These are phyloP conservation scores for Taphrina communis DNA, from an alignment of 1,139 yeast genomes.

Conservation along the genomic window DNA sequence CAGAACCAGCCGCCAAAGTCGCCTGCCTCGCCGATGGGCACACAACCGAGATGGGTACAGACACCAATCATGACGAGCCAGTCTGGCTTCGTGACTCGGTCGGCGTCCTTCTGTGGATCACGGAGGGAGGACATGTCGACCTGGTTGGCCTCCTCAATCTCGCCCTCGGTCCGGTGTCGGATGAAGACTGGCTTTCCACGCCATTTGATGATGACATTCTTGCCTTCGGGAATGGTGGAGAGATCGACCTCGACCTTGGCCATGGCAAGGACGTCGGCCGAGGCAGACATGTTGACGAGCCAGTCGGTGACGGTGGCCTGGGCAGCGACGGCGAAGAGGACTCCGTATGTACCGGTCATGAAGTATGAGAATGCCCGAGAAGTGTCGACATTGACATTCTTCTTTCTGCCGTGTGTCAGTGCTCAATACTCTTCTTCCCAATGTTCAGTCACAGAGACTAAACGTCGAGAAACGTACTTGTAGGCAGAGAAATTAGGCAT, in stretches of 20 bases:
- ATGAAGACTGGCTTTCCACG: constrained; percentile 99
- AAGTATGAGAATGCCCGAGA: constrained; percentile 91
- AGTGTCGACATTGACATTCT: constrained; percentile 54
- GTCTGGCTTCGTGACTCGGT: constrained; percentile 95
- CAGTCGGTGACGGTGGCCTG: constrained; percentile 90
- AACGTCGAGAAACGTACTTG: constrained; percentile 19
- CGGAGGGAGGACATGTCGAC: constrained; percentile 78
- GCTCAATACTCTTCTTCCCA: too few relatives aligned
- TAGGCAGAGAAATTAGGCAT: constrained; percentile 44
- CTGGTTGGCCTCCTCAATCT: constrained; percentile 90
- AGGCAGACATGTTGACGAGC: constrained; percentile 91
- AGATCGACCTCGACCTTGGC: constrained; percentile 98
- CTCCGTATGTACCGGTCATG: constrained; percentile 97
- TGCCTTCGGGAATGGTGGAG: constrained; percentile 94
- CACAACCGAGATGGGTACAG: constrained; percentile 97
- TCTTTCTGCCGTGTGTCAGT: constrained; percentile 18
- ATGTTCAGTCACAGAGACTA: too few relatives aligned
- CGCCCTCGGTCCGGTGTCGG: constrained; percentile 95
- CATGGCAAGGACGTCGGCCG: constrained; percentile 98
- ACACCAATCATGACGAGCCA: constrained; percentile 99
- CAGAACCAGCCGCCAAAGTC: constrained; percentile 99
- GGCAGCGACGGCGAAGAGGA: constrained; percentile 94
- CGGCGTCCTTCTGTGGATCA: constrained; percentile 92
- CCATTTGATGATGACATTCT: constrained; percentile 98
- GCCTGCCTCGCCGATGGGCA: constrained; percentile 99